phyloP scores from a whole-genome alignment of 257 asterid species.

The Leptodermis oblonga region DNA sequence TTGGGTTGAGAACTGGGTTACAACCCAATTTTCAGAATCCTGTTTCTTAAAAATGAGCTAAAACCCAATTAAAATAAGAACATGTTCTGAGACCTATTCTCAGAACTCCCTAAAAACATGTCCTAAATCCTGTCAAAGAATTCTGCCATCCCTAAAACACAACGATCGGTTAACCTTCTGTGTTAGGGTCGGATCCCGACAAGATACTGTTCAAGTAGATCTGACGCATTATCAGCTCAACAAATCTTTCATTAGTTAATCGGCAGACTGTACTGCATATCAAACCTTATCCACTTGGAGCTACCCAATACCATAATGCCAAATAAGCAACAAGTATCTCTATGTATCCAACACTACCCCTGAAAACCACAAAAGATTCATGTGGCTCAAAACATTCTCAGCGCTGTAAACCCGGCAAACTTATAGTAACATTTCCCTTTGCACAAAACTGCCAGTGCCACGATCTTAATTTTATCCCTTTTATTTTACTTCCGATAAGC shows the following conservation, averaged over 20 bases:
- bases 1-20: no score
- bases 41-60: no score
- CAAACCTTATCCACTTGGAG: conserved; percentile 51
- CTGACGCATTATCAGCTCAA: neutral
- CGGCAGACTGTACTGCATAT: conserved; percentile 9
- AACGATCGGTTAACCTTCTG: no score
- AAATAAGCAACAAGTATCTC: conserved; percentile 51
- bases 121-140: no score
- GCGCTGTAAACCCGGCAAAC: neutral
- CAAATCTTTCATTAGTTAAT: neutral
- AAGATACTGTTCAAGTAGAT: no score
- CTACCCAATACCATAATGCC: conserved; percentile 42
- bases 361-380: conserved; percentile 55
- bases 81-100: no score
- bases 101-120: no score
- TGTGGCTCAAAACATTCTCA: conserved; percentile 29
- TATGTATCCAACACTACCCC: conserved; percentile 43
- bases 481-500: neutral
- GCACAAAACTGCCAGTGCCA: conserved; percentile 1
- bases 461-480: neutral
- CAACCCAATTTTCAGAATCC: no score
- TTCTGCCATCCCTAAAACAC: no score
- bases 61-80: no score
- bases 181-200: no score
- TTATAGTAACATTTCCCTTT: neutral